Base-by-base conservation (phyloP, 2,329 filamentous ascomycete genomes). In the Helminthosporium solani region DNA sequence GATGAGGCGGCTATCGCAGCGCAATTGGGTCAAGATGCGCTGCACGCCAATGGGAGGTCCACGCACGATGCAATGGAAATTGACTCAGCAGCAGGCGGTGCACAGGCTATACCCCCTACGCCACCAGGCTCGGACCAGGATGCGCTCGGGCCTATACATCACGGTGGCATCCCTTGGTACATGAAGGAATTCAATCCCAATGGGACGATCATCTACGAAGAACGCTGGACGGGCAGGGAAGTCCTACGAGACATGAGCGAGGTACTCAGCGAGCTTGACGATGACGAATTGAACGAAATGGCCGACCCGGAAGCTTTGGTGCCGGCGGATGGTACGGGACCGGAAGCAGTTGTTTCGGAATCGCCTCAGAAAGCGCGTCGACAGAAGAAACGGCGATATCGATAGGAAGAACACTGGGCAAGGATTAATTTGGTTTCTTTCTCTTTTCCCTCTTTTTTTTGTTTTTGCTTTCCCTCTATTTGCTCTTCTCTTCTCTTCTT, bases 261-360 rank as follows among this genome's bases (percentile, higher is more conserved):
- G 69, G 88, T 92, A 57, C 78, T 96, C 18, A 95, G 88, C 46
- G 92, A 96, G 64, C 84, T 96, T 66, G 91, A 95, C 59, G 91
- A 96, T 54, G 90, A 95, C 41, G 89, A 92, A 71, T 76, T 96
- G 47, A 85, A 88, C 60, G 88, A 86, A 15, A 58, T 71, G 20
- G 68, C 67, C 28, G 66, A 64, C 38, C 58, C 64, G 7, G 67
- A 69, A 40, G 60, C 65, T 30, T 27, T 64, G 9, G 50, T 57
- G 14, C 60, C 61, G 19, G 44, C 46, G n/a, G 64, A 64, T 41
- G 56, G 53, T 5, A 42, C 28, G 8, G 53, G 51, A 23, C 54
- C 58, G 9, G 63, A 57, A 18, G 36, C 28, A 33, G 56, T 51
- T 25, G 60, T 59, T 23, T 48, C 56, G 38, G 60, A 58, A 9